These are phyloP conservation scores for Nematocida sp. DNA, from an alignment of 371 early-diverging fungal genomes.

Conservation along the genomic window DNA sequence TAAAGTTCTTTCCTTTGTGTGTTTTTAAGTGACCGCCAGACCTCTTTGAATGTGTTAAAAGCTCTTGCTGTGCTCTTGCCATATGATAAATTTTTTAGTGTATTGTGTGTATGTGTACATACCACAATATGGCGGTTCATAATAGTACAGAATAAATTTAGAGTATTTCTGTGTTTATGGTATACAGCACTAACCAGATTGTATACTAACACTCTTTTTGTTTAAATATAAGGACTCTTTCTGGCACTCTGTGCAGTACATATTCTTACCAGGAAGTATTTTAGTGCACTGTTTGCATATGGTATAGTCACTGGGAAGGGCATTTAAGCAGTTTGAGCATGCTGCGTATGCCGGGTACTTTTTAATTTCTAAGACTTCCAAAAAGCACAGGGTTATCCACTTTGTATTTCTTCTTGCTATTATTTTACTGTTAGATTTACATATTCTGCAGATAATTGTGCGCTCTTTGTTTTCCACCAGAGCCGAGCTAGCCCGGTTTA, in stretches of 20 bases:
- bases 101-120: no score
- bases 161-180: no score
- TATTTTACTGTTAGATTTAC: slow-evolving; percentile 12
- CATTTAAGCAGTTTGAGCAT: slow-evolving; percentile 43
- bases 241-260: background rate
- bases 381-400: slow-evolving; percentile 26
- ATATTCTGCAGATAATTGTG: slow-evolving; percentile 29
- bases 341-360: slow-evolving; percentile 35
- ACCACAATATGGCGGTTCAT: no score
- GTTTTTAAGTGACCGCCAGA: slow-evolving; percentile 51
- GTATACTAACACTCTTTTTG: no score
- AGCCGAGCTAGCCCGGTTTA: slow-evolving; percentile 16
- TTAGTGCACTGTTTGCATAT: slow-evolving; percentile 30
- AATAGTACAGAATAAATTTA: no score
- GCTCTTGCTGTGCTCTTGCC: slow-evolving; percentile 12
- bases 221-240: no score
- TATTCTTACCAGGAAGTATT: background rate
- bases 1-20: slow-evolving; percentile 59
- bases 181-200: no score
- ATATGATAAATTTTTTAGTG: slow-evolving; percentile 21
- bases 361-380: slow-evolving; percentile 23
- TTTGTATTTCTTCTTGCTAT: slow-evolving; percentile 34
- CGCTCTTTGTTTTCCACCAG: background rate
- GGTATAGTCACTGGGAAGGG: slow-evolving; percentile 20
- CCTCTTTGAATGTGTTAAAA: slow-evolving; percentile 36